These are phyloP conservation scores for Sporobolomyces pararoseus DNA, from an alignment of 768 basidiomycete genomes.

Conservation along the genomic window DNA sequence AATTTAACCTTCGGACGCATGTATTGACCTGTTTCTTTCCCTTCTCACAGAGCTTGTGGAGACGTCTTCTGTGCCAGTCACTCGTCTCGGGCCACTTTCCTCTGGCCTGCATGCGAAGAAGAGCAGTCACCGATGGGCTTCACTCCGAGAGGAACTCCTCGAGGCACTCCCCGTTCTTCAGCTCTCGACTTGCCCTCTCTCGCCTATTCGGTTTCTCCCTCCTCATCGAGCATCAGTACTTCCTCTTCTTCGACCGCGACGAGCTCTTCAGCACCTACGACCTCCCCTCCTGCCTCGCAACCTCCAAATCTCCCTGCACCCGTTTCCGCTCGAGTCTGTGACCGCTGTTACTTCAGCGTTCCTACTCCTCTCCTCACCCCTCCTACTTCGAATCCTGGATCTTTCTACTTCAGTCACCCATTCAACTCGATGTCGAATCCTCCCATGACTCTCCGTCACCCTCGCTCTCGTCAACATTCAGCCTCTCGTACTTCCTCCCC, in stretches of 20 bases:
- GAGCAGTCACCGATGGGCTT: slow-evolving; percentile 7
- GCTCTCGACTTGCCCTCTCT: slow-evolving; percentile 37
- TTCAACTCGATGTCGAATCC: slow-evolving; percentile 8
- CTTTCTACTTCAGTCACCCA: slow-evolving; percentile 1
- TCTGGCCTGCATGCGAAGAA: slow-evolving; percentile 29
- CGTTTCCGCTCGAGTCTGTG: slow-evolving; percentile 31
- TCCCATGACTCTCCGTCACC: slow-evolving; percentile 27
- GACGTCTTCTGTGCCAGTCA: slow-evolving; percentile 36
- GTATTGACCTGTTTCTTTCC: neutral
- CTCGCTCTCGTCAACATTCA: slow-evolving; percentile 18
- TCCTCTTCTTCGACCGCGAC: slow-evolving; percentile 22
- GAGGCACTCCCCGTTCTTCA: slow-evolving; percentile 37
- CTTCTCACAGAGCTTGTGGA: slow-evolving; percentile 30
- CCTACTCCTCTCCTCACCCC: slow-evolving; percentile 25
- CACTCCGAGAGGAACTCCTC: slow-evolving; percentile 35
- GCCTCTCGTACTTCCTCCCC: slow-evolving; percentile 13
- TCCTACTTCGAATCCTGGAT: slow-evolving; percentile 6
- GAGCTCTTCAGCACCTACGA: slow-evolving; percentile 17
- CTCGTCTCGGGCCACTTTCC: slow-evolving; percentile 37
- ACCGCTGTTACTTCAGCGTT: slow-evolving; percentile 36
- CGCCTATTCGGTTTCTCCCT: slow-evolving; percentile 22
- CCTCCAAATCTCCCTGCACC: slow-evolving; percentile 13
- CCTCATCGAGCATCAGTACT: slow-evolving; percentile 22
- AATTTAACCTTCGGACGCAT: neutral
- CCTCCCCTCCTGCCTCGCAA: slow-evolving; percentile 7